Evolutionary conservation across 495 filamentous ascomycete species (phyloP), one percentile per base, ranked within the genome.

Genomic region (Podospora pseudocomata): DNA sequence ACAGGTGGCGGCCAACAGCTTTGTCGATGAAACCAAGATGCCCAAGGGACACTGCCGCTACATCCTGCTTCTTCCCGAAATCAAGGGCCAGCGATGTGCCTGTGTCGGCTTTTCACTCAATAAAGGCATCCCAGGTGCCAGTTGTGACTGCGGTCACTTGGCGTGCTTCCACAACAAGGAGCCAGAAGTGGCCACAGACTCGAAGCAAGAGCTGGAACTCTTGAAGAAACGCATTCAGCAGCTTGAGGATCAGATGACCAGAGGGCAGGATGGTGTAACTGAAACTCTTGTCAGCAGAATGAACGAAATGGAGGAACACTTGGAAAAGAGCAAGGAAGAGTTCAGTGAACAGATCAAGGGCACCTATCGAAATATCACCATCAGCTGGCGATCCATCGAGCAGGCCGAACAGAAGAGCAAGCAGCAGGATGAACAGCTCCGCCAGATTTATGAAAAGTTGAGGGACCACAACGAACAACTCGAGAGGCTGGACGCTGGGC

Each of bases 21-120:
- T 69, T 44, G 30, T 69, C 13, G 82, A 83, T 66, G 80, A 84
- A 39, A 65, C 77, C 23, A 74, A 68, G 44, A 80, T 86, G 62
- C 85, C 85, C 26, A 81, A 79, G 66, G 85, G 85, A 19, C 80
- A 86, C 60, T 87, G 85, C 64, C 81, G 85, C 63, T 87, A 85
- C 68, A 86, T 87, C 69, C 68, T 87, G 16, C 75, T 85, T 15
- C 78, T 82, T 63, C 82, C 85, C 34, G 83, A 85, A 65, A 80
- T 85, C 71, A 84, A 81, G 68, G 85, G 85, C 30, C 78, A 82
- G 69, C 80, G 85, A 5, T 87, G 85, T 67, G 85, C 82, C 23
- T 87, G 85, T 61, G 84, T 84, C 64, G 73, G 79, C 73, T 87
- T 87, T 74, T 79, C 79, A n/a, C 79, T 82, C 69, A 85, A 86